These are phyloP conservation scores for Debaryomyces nepalensis DNA, from an alignment of 1,139 yeast genomes.

Conservation along the genomic window DNA sequence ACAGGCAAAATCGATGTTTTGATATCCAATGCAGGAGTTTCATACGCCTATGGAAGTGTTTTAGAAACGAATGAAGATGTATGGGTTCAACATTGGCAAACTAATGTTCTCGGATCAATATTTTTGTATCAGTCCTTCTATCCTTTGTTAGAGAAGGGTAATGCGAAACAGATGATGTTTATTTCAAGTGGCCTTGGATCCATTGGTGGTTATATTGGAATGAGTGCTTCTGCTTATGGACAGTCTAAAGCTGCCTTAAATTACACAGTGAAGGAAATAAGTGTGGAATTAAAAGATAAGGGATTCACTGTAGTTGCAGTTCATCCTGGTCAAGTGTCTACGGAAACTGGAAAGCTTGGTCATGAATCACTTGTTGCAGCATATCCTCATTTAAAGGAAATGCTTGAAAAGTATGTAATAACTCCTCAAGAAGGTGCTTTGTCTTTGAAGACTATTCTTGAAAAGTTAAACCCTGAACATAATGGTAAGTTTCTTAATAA, in stretches of 20 bases:
- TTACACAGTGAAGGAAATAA: constrained; percentile 23
- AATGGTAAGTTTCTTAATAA: constrained; percentile 18
- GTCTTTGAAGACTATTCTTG: constrained; percentile 12
- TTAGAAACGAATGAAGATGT: constrained; percentile 17
- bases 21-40: constrained; percentile 24
- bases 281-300: constrained; percentile 26
- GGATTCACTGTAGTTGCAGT: constrained; percentile 30
- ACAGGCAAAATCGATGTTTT: constrained; percentile 23
- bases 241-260: constrained; percentile 38
- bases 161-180: constrained; percentile 27
- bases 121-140: constrained; percentile 30
- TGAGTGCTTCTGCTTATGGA: constrained; percentile 28
- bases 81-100: constrained; percentile 27
- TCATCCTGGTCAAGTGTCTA: constrained; percentile 38
- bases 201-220: constrained; percentile 18
- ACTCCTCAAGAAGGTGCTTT: constrained; percentile 17
- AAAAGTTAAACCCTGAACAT: constrained; percentile 11
- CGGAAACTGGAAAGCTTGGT: constrained; percentile 26
- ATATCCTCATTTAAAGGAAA: constrained; percentile 4
- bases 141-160: constrained; percentile 26
- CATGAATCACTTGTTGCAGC: neutral
- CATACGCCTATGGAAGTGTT: constrained; percentile 11
- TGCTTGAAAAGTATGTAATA: constrained; percentile 5
- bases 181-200: constrained; percentile 32
- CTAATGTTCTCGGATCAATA: constrained; percentile 37